phyloP scores from a whole-genome alignment of 768 basidiomycete species.

The Boletus vermiculosoides region DNA sequence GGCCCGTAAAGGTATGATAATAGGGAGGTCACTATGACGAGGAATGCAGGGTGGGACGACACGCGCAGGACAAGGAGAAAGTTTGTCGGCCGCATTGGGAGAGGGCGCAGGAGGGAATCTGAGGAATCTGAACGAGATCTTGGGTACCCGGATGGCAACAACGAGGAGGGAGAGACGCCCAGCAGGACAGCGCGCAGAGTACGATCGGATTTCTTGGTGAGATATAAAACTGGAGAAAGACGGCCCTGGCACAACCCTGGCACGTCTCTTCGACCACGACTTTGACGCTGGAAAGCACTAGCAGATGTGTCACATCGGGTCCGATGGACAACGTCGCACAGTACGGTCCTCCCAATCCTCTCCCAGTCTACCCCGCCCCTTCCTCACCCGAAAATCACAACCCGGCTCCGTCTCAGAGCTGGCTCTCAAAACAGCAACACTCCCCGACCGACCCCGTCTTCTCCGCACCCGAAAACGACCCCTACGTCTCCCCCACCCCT shows the following conservation, averaged over 20 bases:
- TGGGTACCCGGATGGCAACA: conserved; percentile 2
- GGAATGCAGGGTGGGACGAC: conserved; percentile 6
- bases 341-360: conserved; percentile 25
- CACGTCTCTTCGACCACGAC: conserved; percentile 33
- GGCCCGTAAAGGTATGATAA: conserved; percentile 19
- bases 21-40: conserved; percentile 26
- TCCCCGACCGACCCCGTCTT: conserved; percentile 32
- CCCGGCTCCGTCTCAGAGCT: conserved; percentile 17
- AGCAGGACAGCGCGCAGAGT: conserved; percentile 10
- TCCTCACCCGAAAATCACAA: conserved; percentile 30
- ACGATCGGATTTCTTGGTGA: conserved; percentile 14
- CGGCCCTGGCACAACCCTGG: conserved; percentile 27
- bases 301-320: conserved; percentile 37
- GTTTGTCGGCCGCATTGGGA: conserved; percentile 18
- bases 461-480: conserved; percentile 40
- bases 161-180: conserved; percentile 22
- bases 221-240: conserved; percentile 32
- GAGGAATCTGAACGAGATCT: conserved; percentile 14
- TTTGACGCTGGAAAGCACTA: conserved; percentile 21
- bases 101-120: conserved; percentile 14
- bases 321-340: conserved; percentile 39
- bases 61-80: conserved; percentile 23
- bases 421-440: conserved; percentile 18
- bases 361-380: conserved; percentile 32
- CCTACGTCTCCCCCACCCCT: conserved; percentile 28